Evolutionary conservation across 208 protist species (phyloP).

Genomic region (Wallacemonas sp.): DNA sequence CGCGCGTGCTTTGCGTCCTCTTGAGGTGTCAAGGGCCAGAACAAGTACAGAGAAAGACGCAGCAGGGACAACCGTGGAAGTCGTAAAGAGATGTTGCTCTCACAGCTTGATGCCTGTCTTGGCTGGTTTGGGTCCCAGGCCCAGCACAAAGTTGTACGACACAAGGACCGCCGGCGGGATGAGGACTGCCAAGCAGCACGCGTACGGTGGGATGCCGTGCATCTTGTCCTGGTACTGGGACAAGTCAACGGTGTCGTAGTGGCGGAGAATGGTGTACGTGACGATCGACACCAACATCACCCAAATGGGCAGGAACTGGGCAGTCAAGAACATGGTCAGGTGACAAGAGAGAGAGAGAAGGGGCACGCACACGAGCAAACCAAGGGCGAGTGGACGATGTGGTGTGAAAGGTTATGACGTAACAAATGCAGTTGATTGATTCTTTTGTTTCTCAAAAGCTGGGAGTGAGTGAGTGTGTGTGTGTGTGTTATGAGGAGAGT

Average conservation of each 20-base stretch:
- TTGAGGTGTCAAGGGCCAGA: too few species aligned
- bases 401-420: too few species aligned
- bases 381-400: neutral
- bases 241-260: slow-evolving; percentile 63
- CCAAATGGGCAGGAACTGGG: slow-evolving; percentile 54
- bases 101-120: slow-evolving; percentile 55
- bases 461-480: neutral
- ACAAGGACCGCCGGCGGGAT: slow-evolving; percentile 59
- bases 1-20: too few species aligned
- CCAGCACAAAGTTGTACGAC: slow-evolving; percentile 51
- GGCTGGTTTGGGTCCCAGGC: slow-evolving; percentile 61
- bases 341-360: neutral
- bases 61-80: too few species aligned
- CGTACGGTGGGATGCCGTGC: slow-evolving; percentile 49
- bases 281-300: slow-evolving; percentile 44
- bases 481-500: neutral
- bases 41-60: too few species aligned
- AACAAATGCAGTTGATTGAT: slow-evolving; percentile 8
- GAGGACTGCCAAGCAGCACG: slow-evolving; percentile 43
- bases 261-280: slow-evolving; percentile 58
- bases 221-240: slow-evolving; percentile 58
- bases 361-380: neutral
- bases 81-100: too few species aligned
- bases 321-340: slow-evolving; percentile 72
- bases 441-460: neutral